Conservation (phyloP, 2,329 filamentous ascomycete genomes). For the Stemphylium beticola region DNA sequence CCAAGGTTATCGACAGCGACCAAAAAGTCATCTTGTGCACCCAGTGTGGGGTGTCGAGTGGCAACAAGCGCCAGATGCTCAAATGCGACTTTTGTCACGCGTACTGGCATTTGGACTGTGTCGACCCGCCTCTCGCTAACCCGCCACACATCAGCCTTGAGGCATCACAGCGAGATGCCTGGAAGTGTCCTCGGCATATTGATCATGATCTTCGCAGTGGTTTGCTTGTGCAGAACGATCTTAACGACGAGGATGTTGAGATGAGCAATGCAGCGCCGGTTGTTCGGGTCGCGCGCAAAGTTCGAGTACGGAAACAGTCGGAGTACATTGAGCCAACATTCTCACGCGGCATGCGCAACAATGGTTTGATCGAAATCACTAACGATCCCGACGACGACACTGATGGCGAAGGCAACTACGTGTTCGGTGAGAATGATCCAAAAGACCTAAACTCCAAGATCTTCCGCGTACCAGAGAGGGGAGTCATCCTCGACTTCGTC, state of each 20-base stretch:
- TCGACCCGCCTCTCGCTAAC: slow-evolving; percentile 81
- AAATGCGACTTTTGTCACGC: slow-evolving; percentile 83
- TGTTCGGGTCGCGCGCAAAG: slow-evolving; percentile 46
- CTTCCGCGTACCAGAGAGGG: slow-evolving; percentile 53
- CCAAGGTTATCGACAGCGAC: slow-evolving; percentile 73
- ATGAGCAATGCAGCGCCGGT: slow-evolving; percentile 37
- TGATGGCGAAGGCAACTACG: slow-evolving; percentile 50
- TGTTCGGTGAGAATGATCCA: slow-evolving; percentile 51
- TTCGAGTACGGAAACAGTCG: slow-evolving; percentile 59
- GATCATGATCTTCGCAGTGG: slow-evolving; percentile 70
- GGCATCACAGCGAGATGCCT: slow-evolving; percentile 69
- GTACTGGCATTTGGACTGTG: slow-evolving; percentile 91
- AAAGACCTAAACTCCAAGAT: slow-evolving; percentile 49
- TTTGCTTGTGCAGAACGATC: slow-evolving; percentile 40
- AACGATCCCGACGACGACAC: slow-evolving; percentile 53
- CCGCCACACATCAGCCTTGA: slow-evolving; percentile 66
- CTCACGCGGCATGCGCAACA: slow-evolving; percentile 66
- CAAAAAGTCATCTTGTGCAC: slow-evolving; percentile 80
- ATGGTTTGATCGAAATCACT: slow-evolving; percentile 55
- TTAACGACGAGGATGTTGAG: slow-evolving; percentile 35
- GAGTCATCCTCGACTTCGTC: slow-evolving; percentile 66
- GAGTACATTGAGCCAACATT: slow-evolving; percentile 56
- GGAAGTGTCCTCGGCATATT: slow-evolving; percentile 87
- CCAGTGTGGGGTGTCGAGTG: slow-evolving; percentile 71
- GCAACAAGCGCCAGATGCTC: slow-evolving; percentile 74